Base-by-base conservation (phyloP, 805 yeast species). In the Zygoascus bituminiphila region DNA sequence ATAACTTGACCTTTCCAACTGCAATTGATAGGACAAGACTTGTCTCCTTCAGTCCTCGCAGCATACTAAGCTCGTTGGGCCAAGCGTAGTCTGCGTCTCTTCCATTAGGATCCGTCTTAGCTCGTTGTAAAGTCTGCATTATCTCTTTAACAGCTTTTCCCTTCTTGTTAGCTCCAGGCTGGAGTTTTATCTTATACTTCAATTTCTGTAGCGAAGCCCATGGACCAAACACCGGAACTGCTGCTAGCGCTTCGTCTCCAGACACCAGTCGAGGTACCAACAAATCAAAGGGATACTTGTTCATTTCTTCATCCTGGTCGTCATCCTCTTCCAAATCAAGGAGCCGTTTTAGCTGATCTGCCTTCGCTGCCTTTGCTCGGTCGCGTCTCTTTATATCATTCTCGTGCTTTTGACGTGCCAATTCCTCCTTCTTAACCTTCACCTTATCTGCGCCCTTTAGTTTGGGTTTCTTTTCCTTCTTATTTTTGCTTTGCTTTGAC, bases 171-270 rank as follows among this genome's bases (percentile, higher is more conserved):
- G 75, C 71, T 1, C 82, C 82, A 0, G 95, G 89, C 55, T 81
- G 85, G 25, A 91, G 66, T 62, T 91, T 91, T 31, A 86, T 82
- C 62, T 88, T 88, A 66, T 85, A 88, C 59, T 84, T 81, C 63
- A 74, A 78, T 61, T 84, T 84, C 51, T 70, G 74, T 54, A 93
- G 63, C 0, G 97, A 75, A 10, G 77, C 66, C 96, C 96, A 93
- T 2, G 98, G 98, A 0, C 93, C 97, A 72, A 88, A 91, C 17
- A 87, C 80, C 0, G 96, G 94, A 10, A 91, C 75, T 5, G 84
- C 79, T 49, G 80, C 85, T 9, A 71, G 58, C 9, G 85, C 68
- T 2, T 59, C 67, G 59, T 85, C 95, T 1, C 69, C 72, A 14
- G 57, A 46, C 2, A 47, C 49, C 6, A 67, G 60, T 24, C 54